phyloP scores from a whole-genome alignment of 208 protist genomes.

The Trichomonas gallinae region DNA sequence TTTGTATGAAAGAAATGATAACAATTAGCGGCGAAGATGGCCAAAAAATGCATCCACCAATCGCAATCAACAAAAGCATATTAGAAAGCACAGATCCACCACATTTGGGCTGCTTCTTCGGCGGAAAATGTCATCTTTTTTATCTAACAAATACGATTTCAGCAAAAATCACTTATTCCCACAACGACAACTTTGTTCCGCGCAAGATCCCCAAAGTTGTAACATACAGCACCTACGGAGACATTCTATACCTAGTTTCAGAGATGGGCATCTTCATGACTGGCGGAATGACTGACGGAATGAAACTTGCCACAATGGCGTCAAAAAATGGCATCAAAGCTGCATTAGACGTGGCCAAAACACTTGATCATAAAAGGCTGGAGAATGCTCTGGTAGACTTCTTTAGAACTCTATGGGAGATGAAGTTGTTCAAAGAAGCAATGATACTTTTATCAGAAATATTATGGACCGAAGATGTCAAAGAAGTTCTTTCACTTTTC shows the following conservation, averaged over 20 bases:
- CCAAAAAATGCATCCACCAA: neutral
- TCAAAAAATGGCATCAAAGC: neutral
- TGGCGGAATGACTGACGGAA: neutral
- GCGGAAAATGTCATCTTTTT: neutral
- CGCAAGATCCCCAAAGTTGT: neutral
- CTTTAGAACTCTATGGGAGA: neutral
- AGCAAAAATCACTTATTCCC: neutral
- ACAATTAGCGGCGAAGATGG: neutral
- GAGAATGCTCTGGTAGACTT: neutral
- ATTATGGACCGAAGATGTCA: neutral
- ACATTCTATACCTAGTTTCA: neutral
- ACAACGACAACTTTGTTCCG: neutral
- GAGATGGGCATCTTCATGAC: neutral
- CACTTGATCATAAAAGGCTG: neutral
- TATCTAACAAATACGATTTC: neutral
- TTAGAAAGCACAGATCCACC: neutral
- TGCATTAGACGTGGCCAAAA: neutral
- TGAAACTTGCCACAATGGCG: neutral
- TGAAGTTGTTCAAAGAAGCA: neutral
- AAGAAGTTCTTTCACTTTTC: neutral
- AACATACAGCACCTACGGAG: neutral
- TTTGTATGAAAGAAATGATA: neutral
- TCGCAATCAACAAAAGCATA: neutral
- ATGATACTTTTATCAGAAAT: neutral
- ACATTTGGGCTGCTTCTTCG: neutral